Conservation (phyloP, 768 basidiomycete genomes). For the Boletus subcaerulescens region DNA sequence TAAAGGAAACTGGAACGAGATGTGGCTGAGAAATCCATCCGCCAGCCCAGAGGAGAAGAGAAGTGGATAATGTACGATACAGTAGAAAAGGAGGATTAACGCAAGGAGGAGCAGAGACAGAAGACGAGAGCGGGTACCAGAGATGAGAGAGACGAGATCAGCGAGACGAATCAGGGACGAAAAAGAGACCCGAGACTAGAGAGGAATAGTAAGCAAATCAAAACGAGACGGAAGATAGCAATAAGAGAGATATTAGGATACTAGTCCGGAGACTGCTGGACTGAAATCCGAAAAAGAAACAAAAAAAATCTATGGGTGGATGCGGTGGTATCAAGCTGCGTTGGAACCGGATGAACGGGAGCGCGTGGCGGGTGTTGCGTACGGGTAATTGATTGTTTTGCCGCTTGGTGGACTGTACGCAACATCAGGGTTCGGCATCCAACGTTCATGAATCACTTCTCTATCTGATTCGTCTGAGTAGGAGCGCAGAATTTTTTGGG, state of each 20-base stretch:
- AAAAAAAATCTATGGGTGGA: slow-evolving; percentile 20
- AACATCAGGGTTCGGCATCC: slow-evolving; percentile 51
- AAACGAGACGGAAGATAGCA: slow-evolving; percentile 32
- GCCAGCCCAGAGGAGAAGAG: slow-evolving; percentile 26
- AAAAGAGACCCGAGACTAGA: slow-evolving; percentile 17
- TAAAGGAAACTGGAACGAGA: slow-evolving; percentile 24
- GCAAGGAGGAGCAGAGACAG: slow-evolving; percentile 31
- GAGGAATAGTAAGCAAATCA: slow-evolving; percentile 16
- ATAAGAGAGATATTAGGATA: slow-evolving; percentile 36
- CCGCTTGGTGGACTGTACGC: slow-evolving; percentile 38
- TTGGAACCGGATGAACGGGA: slow-evolving; percentile 35
- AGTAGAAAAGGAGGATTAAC: slow-evolving; percentile 27
- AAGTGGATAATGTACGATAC: slow-evolving; percentile 32
- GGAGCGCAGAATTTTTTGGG: slow-evolving; percentile 57
- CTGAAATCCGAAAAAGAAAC: slow-evolving; percentile 24
- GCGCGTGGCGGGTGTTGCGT: slow-evolving; percentile 21
- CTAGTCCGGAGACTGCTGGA: slow-evolving; percentile 26
- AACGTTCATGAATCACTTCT: slow-evolving; percentile 58
- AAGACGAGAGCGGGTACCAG: slow-evolving; percentile 8
- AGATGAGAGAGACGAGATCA: slow-evolving; percentile 14
- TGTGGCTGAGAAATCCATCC: slow-evolving; percentile 33
- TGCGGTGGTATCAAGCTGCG: slow-evolving; percentile 31
- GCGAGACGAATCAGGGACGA: slow-evolving; percentile 7
- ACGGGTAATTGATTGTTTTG: slow-evolving; percentile 27
- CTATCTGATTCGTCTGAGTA: slow-evolving; percentile 63